phyloP scores from a whole-genome alignment of 2,329 filamentous ascomycete species.

The Monilinia vaccinii-corymbosi region DNA sequence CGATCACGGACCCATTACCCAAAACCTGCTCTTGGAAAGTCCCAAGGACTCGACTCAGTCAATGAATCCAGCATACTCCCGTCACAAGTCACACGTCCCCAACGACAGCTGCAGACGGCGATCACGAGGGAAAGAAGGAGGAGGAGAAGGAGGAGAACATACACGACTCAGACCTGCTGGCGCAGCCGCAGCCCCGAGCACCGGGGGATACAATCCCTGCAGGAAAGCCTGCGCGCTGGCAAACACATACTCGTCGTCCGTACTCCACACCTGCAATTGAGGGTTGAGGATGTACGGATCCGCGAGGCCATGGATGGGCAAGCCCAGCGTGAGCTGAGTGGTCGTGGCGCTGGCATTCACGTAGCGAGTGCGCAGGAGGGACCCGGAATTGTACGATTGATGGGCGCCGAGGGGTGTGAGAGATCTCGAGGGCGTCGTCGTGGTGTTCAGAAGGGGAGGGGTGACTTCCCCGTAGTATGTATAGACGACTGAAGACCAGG shows the following conservation, averaged over 20 bases:
- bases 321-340: constrained; percentile 28
- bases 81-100: no score
- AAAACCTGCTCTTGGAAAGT: constrained; percentile 36
- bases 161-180: neutral
- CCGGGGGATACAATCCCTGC: constrained; percentile 75
- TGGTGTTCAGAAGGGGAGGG: constrained; percentile 30
- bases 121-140: no score
- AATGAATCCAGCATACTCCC: neutral
- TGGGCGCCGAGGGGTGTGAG: constrained; percentile 46
- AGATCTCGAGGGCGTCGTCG: constrained; percentile 25
- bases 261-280: constrained; percentile 34
- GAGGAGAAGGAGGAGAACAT: neutral
- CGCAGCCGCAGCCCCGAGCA: neutral
- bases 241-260: constrained; percentile 41
- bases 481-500: constrained; percentile 25
- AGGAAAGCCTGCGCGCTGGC: constrained; percentile 68
- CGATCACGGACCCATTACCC: constrained; percentile 48
- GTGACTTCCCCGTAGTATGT: constrained; percentile 44
- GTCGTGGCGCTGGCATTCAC: constrained; percentile 28
- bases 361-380: constrained; percentile 41
- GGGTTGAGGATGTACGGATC: neutral
- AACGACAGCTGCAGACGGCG: no score
- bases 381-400: constrained; percentile 42
- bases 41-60: neutral
- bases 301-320: neutral